Base-by-base conservation (phyloP, 495 filamentous ascomycete species). In the Hypoxylon fragiforme region DNA sequence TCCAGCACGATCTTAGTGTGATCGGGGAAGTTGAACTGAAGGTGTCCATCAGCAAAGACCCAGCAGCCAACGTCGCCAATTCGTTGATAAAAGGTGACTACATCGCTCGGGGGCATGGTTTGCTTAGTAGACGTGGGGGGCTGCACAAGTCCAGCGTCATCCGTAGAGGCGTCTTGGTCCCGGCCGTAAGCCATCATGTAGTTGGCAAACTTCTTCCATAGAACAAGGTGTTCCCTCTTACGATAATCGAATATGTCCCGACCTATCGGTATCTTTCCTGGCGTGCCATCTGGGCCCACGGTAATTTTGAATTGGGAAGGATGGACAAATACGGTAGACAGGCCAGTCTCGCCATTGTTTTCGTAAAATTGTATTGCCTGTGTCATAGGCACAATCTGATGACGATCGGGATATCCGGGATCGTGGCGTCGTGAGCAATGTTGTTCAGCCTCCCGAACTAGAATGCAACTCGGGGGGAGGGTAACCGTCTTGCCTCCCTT, bases 11-110 rank as follows among this genome's bases (percentile, higher is more conserved):
- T 79, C 68, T 98, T 98, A 21, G 94, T 97, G 67, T 98, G 94
- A 58, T 98, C 94, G 5, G 92, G 91, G 73, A 97, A 98, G 70
- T 98, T 97, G 73, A 96, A 89, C 81, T 94, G 64, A 62, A 96
- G 85, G 58, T 89, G 85, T 1, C 91, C 91, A 67, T 96, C 90
- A 26, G 80, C 81, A 52, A 96, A 96, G 50, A 85, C 88, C 92
- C 92, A 92, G 64, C 91, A 84, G 20, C 90, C 88, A 26, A 92
- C 87, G 63, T 91, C 89, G 11, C 92, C 89, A 44, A 92, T 82
- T 28, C 91, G 80, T 70, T 96, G 88, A 70, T 96, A 95, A 65
- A 95, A 95, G 11, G 85, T 90, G 39, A 95, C 84, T 22, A 90
- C 87, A 40, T 87, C 85, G 11, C 75, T 74, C 4, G 74, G 73